Evolutionary conservation across 2,329 filamentous ascomycete genomes (phyloP).

Genomic region (Fusarium verticillioides): DNA sequence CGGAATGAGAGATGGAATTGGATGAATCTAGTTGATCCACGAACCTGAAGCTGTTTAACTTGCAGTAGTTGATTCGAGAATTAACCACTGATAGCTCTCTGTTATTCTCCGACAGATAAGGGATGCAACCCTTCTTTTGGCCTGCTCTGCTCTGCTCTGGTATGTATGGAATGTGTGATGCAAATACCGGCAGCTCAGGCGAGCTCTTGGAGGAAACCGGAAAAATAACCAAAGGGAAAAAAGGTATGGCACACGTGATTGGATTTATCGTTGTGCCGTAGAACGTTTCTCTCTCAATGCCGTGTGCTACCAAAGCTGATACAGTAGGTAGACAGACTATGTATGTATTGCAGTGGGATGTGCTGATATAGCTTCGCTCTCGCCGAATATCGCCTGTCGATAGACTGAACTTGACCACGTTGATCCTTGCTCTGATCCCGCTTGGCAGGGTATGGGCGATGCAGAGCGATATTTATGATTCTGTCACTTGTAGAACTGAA

Average conservation of each 20-base stretch:
- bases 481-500: background rate
- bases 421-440: constrained; percentile 26
- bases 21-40: background rate
- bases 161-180: constrained; percentile 9
- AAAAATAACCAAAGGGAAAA: background rate
- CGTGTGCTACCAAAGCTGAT: constrained; percentile 20
- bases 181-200: constrained; percentile 12
- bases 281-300: background rate
- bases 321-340: background rate
- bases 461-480: background rate
- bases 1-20: constrained; percentile 10
- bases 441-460: background rate
- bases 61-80: background rate
- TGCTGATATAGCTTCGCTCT: constrained; percentile 26
- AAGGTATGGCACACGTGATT: constrained; percentile 16
- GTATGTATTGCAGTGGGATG: background rate
- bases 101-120: constrained; percentile 24
- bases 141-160: background rate
- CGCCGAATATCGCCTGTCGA: constrained; percentile 28
- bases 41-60: background rate
- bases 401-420: constrained; percentile 20
- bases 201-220: background rate
- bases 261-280: background rate
- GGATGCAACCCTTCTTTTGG: constrained; percentile 10
- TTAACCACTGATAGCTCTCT: constrained; percentile 2